These are phyloP conservation scores for Extremus antarcticus DNA, from an alignment of 495 filamentous ascomycete genomes.

Conservation along the genomic window DNA sequence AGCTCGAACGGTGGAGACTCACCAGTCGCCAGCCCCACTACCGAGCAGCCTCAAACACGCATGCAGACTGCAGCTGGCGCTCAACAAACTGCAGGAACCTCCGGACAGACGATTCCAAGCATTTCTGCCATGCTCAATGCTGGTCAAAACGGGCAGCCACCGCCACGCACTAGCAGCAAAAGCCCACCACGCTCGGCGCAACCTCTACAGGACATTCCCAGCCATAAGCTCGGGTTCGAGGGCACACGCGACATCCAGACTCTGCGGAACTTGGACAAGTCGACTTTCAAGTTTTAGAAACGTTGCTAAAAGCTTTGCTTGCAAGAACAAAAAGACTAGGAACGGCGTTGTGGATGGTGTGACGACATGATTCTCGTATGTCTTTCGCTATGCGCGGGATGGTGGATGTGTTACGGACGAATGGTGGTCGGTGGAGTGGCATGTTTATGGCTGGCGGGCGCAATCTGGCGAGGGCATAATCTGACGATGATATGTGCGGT, in stretches of 20 bases:
- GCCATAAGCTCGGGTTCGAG: conserved; percentile 20
- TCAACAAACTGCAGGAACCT: background rate
- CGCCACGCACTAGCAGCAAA: conserved; percentile 14
- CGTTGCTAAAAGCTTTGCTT: background rate
- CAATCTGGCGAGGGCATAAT: too few relatives aligned
- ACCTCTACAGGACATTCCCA: conserved; percentile 17
- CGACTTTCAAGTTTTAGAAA: conserved; percentile 16
- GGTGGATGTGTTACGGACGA: too few relatives aligned
- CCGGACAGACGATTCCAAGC: conserved; percentile 28
- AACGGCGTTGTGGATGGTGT: too few relatives aligned
- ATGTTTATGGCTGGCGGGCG: too few relatives aligned
- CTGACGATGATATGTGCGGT: background rate
- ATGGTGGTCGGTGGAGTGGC: too few relatives aligned
- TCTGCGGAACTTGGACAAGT: conserved; percentile 19
- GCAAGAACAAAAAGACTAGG: too few relatives aligned
- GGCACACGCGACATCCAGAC: conserved; percentile 17
- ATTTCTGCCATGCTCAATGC: conserved; percentile 29
- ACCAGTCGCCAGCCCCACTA: background rate
- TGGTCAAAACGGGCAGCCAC: conserved; percentile 9
- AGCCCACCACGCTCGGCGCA: conserved; percentile 10
- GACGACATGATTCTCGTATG: too few relatives aligned
- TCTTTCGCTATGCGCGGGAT: too few relatives aligned
- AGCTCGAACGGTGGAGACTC: background rate
- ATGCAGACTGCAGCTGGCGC: conserved; percentile 17
- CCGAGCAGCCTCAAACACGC: conserved; percentile 7